A percentile compares a stretch with the other conserved stretches of the same genome.
Conservation (phyloP, 371 early-diverging fungal species). For the Mucor racemosus region DNA sequence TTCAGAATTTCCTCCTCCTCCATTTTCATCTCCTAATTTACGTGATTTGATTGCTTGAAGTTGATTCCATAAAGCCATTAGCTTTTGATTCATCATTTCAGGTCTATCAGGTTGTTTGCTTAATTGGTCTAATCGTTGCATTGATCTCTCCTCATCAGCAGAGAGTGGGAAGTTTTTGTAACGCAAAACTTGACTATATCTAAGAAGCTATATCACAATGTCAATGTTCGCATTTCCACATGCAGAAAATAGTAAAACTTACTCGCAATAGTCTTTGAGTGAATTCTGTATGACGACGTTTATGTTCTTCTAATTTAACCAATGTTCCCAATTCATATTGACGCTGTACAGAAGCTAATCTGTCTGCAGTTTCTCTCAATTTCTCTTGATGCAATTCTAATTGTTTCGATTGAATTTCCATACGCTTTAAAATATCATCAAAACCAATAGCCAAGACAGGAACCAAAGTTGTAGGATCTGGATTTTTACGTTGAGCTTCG, state of each 20-base stretch:
- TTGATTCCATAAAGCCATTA: slow-evolving; percentile 23
- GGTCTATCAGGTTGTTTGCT: slow-evolving; percentile 15
- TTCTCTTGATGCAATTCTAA: slow-evolving; percentile 40
- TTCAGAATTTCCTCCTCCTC: slow-evolving; percentile 9
- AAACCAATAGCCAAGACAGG: slow-evolving; percentile 90
- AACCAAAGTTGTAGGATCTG: slow-evolving; percentile 70
- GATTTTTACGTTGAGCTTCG: slow-evolving; percentile 83
- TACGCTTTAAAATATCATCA: slow-evolving; percentile 83
- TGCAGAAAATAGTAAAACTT: neutral
- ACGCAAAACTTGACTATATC: slow-evolving; percentile 36
- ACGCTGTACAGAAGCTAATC: slow-evolving; percentile 36
- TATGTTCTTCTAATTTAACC: slow-evolving; percentile 45
- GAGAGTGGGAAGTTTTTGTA: slow-evolving; percentile 33
- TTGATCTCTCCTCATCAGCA: slow-evolving; percentile 21
- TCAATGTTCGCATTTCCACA: neutral
- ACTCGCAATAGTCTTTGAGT: slow-evolving; percentile 36
- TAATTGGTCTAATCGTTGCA: slow-evolving; percentile 18
- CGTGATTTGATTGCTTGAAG: slow-evolving; percentile 25
- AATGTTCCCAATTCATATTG: slow-evolving; percentile 37
- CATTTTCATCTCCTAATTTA: neutral
- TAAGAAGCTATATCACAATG: slow-evolving; percentile 23
- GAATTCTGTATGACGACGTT: slow-evolving; percentile 40
- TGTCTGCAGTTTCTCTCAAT: slow-evolving; percentile 38
- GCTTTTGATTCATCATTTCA: slow-evolving; percentile 19
- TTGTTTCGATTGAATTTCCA: slow-evolving; percentile 73